Conservation (phyloP, 73 alveolate species). For the Uronychia binucleata region DNA sequence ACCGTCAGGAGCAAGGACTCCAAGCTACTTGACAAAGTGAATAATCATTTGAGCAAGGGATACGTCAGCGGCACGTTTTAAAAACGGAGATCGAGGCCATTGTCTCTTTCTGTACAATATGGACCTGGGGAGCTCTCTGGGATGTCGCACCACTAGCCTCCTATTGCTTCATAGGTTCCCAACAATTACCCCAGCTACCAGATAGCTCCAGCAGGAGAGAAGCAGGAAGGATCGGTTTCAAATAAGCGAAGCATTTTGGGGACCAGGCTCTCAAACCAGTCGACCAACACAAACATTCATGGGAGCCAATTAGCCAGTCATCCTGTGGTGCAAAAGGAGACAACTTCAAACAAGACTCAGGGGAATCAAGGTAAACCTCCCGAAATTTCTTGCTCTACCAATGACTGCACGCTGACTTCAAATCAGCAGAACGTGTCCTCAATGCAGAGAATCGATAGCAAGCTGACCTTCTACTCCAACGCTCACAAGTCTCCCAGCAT, state of each 20-base stretch:
- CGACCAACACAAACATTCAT: not conserved
- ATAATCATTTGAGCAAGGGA: not conserved
- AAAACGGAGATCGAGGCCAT: not conserved
- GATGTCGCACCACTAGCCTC: too few relatives aligned
- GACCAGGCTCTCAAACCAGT: not conserved
- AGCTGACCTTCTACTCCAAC: not conserved
- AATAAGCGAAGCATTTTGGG: not conserved
- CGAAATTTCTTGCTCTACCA: not conserved
- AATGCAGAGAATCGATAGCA: not conserved
- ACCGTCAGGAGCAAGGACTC: not conserved
- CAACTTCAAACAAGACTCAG: too few relatives aligned
- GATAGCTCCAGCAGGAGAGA: too few relatives aligned
- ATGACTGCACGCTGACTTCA: not conserved
- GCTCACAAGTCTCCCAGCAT: not conserved
- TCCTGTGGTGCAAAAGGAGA: too few relatives aligned
- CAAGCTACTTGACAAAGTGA: not conserved
- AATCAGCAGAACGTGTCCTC: not conserved
- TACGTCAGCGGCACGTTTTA: not conserved
- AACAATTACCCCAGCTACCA: too few relatives aligned
- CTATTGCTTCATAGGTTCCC: too few relatives aligned
- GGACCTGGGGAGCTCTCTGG: not conserved
- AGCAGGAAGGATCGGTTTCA: not conserved
- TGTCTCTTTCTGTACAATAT: not conserved
- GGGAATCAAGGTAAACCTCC: not conserved
- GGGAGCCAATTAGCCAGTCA: not conserved